Evolutionary conservation across 176 grass and related monocot species (phyloP).

Genomic region (Avena sativa): DNA sequence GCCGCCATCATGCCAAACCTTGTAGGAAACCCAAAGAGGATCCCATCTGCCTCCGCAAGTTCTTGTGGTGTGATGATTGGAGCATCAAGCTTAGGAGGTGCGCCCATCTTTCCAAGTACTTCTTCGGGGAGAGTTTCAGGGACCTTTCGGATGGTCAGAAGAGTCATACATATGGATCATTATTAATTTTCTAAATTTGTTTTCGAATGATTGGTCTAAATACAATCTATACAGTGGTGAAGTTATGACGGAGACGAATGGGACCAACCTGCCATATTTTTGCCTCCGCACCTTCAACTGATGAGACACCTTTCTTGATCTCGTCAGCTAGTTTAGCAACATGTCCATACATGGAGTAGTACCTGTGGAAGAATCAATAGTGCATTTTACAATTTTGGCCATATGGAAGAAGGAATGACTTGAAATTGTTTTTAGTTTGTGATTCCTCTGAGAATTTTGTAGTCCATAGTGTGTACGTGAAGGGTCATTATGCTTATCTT

Average conservation of each 20-base stretch:
- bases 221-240: not conserved
- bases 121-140: constrained; percentile 82
- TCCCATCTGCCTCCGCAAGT: constrained; percentile 81
- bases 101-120: constrained; percentile 86
- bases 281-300: constrained; percentile 83
- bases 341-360: constrained; percentile 93
- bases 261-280: constrained; percentile 85
- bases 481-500: not conserved
- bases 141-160: constrained; percentile 55
- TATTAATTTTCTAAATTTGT: not conserved
- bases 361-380: constrained; percentile 54
- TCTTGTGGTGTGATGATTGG: constrained; percentile 77
- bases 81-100: constrained; percentile 69
- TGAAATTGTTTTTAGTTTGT: not conserved
- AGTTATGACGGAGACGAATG: not conserved
- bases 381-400: not conserved
- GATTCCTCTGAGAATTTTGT: not conserved
- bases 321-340: constrained; percentile 85
- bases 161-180: not conserved
- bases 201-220: not conserved
- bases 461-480: not conserved
- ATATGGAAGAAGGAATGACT: not conserved
- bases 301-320: constrained; percentile 81
- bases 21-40: constrained; percentile 92
- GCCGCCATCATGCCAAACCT: constrained; percentile 98